Evolutionary conservation across 2,329 filamentous ascomycete species (phyloP).

Genomic region (Alternaria solani): DNA sequence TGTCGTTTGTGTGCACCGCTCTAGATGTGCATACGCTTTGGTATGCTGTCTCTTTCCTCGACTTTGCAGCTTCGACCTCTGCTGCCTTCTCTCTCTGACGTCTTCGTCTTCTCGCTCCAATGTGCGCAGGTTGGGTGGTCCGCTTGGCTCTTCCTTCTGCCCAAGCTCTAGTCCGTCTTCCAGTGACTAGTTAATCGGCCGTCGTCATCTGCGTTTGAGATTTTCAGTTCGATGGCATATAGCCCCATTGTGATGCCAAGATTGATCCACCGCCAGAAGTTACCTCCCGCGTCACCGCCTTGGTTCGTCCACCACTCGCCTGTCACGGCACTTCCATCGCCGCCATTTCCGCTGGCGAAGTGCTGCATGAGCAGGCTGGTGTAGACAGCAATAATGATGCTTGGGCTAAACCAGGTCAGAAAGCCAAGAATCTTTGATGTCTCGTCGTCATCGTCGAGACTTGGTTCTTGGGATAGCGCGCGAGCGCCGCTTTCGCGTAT

Average conservation of each 20-base stretch:
- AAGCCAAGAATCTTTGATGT: slow-evolving; percentile 82
- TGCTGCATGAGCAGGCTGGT: slow-evolving; percentile 95
- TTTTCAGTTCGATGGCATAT: slow-evolving; percentile 88
- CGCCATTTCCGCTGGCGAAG: slow-evolving; percentile 73
- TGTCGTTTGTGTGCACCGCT: not conserved
- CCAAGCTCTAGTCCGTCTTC: slow-evolving; percentile 78
- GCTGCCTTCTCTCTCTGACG: not conserved
- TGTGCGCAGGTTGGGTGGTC: not conserved
- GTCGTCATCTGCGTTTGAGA: slow-evolving; percentile 84
- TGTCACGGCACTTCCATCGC: slow-evolving; percentile 52
- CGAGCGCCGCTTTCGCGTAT: slow-evolving; percentile 86
- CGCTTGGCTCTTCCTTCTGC: not conserved
- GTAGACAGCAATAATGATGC: slow-evolving; percentile 93
- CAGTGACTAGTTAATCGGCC: slow-evolving; percentile 78
- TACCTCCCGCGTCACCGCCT: slow-evolving; percentile 82
- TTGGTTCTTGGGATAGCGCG: slow-evolving; percentile 83
- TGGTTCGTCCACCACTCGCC: slow-evolving; percentile 84
- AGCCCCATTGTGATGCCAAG: slow-evolving; percentile 86
- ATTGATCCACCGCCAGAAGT: slow-evolving; percentile 94
- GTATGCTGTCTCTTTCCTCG: not conserved
- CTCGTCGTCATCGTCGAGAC: slow-evolving; percentile 83
- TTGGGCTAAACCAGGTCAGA: slow-evolving; percentile 92
- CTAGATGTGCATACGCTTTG: not conserved
- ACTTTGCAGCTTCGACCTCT: not conserved
- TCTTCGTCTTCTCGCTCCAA: not conserved